phyloP scores from a whole-genome alignment of 495 filamentous ascomycete species.

The Hypoxylon trugodes region DNA sequence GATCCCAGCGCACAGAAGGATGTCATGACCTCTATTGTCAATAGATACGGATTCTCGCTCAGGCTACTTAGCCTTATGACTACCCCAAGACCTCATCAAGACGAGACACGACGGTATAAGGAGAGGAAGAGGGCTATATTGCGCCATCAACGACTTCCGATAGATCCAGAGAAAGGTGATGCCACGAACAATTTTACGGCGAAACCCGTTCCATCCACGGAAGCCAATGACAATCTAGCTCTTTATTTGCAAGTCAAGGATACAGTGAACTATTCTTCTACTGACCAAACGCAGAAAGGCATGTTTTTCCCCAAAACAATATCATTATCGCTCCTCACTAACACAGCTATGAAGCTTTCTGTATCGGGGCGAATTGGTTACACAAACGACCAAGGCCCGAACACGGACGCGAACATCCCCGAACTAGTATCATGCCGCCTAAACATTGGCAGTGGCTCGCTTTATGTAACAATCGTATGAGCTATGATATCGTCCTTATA shows the following conservation, averaged over 20 bases:
- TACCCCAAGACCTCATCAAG: conserved; percentile 14
- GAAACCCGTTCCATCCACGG: conserved; percentile 13
- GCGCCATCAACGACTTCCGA: conserved; percentile 15
- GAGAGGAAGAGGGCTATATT: conserved; percentile 11
- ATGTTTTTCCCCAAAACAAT: conserved; percentile 14
- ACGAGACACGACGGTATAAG: conserved; percentile 22
- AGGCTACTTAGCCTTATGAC: conserved; percentile 71
- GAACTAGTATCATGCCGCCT: conserved; percentile 43
- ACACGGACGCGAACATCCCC: conserved; percentile 34
- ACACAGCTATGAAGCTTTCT: conserved; percentile 64
- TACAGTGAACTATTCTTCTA: conserved; percentile 52
- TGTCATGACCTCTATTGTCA: conserved; percentile 59
- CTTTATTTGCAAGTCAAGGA: conserved; percentile 45
- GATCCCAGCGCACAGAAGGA: conserved; percentile 67
- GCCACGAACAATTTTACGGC: conserved; percentile 12
- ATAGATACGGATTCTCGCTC: conserved; percentile 72
- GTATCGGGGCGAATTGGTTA: conserved; percentile 83
- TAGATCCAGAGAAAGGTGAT: conserved; percentile 33
- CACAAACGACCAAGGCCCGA: conserved; percentile 58
- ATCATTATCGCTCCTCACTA: conserved; percentile 12
- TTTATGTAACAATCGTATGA: conserved; percentile 78
- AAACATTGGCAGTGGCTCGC: conserved; percentile 78
- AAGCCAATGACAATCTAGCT: conserved; percentile 36
- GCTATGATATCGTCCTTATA: neutral
- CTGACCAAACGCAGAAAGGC: conserved; percentile 48